Percentiles rank a stretch among this genome's conserved stretches.
Conservation (phyloP, 345 rosid genomes). For the Syzygium grande region DNA sequence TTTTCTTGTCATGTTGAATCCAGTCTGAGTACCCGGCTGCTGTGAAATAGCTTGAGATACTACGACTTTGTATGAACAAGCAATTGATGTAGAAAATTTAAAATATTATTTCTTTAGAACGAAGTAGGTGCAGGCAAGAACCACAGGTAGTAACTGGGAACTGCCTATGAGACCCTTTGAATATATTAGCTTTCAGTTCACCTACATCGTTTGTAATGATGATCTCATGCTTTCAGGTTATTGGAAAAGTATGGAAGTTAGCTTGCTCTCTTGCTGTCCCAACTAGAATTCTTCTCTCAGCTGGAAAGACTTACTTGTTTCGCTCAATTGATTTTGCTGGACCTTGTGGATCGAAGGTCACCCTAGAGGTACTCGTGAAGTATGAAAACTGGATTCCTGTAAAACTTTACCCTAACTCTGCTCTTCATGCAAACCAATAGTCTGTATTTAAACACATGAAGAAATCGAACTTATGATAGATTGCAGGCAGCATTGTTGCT, state of each 20-base stretch:
- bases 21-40: neutral
- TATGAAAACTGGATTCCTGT: neutral
- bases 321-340: slow-evolving; percentile 62
- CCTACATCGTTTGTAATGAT: neutral
- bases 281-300: slow-evolving; percentile 46
- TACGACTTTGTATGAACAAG: neutral
- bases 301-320: slow-evolving; percentile 39
- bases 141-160: neutral
- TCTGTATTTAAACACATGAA: neutral
- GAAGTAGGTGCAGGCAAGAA: neutral
- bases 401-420: neutral
- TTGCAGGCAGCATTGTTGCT: slow-evolving; percentile 56
- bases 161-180: neutral
- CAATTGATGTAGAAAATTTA: neutral
- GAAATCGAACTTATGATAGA: neutral
- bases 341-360: slow-evolving; percentile 75
- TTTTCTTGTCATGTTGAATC: neutral
- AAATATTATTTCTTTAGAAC: neutral
- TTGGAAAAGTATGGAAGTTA: slow-evolving; percentile 51
- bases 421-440: neutral
- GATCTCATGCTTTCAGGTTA: slow-evolving; percentile 36
- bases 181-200: neutral
- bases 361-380: slow-evolving; percentile 34
- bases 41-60: neutral
- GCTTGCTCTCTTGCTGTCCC: slow-evolving; percentile 62